Evolutionary conservation across 495 filamentous ascomycete genomes (phyloP).

Genomic region (Penicillium tannophilum): DNA sequence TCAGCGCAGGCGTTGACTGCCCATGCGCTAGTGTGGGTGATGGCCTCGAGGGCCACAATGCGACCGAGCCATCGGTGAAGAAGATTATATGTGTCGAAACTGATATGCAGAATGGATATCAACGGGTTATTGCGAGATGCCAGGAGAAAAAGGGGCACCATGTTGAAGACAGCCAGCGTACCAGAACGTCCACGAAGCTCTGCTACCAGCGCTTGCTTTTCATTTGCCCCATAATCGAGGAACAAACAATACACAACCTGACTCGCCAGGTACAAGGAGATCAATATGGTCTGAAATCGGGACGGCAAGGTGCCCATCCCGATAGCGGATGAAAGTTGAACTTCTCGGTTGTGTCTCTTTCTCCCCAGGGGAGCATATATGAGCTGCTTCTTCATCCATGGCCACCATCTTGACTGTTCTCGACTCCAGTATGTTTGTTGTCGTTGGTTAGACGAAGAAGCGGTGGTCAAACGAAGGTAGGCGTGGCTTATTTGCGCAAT

Average conservation of each 20-base stretch:
- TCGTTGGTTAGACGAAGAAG: slow-evolving; percentile 50
- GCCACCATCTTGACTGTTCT: slow-evolving; percentile 68
- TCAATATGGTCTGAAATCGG: slow-evolving; percentile 76
- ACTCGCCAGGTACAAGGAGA: slow-evolving; percentile 68
- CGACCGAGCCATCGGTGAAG: slow-evolving; percentile 95
- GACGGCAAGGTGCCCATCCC: slow-evolving; percentile 89
- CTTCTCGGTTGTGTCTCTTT: slow-evolving; percentile 85
- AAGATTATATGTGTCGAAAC: slow-evolving; percentile 96
- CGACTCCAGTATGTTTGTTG: slow-evolving; percentile 63
- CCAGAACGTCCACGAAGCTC: slow-evolving; percentile 84
- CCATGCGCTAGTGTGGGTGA: slow-evolving; percentile 77
- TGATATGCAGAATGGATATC: slow-evolving; percentile 79
- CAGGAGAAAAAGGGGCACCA: slow-evolving; percentile 88
- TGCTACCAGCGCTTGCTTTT: slow-evolving; percentile 55
- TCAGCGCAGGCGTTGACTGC: slow-evolving; percentile 51
- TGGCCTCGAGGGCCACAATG: slow-evolving; percentile 73
- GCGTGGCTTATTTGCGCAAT: slow-evolving; percentile 63
- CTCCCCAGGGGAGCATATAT: slow-evolving; percentile 79
- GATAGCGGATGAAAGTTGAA: slow-evolving; percentile 82
- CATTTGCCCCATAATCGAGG: slow-evolving; percentile 62
- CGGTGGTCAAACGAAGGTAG: slow-evolving; percentile 71
- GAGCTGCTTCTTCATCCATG: slow-evolving; percentile 75
- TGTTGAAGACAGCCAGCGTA: slow-evolving; percentile 78
- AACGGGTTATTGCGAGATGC: slow-evolving; percentile 92
- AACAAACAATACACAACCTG: slow-evolving; percentile 80